Evolutionary conservation across 2,329 filamentous ascomycete species (phyloP), one percentile per base, ranked within the genome.

Genomic region (Alternaria consortialis): DNA sequence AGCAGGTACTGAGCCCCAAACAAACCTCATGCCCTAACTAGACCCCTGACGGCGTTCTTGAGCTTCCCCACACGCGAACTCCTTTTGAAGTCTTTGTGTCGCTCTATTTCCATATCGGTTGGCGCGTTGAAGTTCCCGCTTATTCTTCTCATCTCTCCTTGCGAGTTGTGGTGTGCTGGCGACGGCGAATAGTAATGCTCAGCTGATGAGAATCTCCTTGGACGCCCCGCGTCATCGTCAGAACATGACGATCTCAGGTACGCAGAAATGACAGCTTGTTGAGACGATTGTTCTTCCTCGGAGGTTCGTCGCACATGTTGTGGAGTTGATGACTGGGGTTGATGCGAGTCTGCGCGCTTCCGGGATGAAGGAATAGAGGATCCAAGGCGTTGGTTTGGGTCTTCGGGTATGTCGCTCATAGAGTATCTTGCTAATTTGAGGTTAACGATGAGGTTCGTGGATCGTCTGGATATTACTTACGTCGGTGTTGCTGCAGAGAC

Each of bases 81-180:
- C 32, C 55, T 66, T 8, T 44, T 56, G n/a, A 64, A 43, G 39
- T 63, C 56, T 4, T 59, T 69, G 13, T 68, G 57, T 47, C 65
- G 60, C 56, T 69, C 62, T 2, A 74, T 53, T 44, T 74, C 71
- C 7, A 71, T 57, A 12, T 67, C 29, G 13, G 72, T 74, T n/a
- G 72, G 72, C 9, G 70, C 65, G 37, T 74, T 74, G 58, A 74
- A 74, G 11, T 68, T 69, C 13, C 67, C 71, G 52, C 70, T 72
- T 48, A 74, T 50, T 43, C 66, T 55, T 27, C 54, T 59, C 8
- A 70, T 53, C 43, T 70, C 66, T 42, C 53, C 39, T n/a, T 48
- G 64, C 27, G 53, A 50, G 5, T 43, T 42, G 25, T 61, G 54
- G 23, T 55, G 63, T 15, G 53, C 46, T 40, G 47, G 48, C 48